These are phyloP conservation scores for Eurotiales sp. DNA, from an alignment of 2,329 filamentous ascomycete genomes.

Conservation along the genomic window DNA sequence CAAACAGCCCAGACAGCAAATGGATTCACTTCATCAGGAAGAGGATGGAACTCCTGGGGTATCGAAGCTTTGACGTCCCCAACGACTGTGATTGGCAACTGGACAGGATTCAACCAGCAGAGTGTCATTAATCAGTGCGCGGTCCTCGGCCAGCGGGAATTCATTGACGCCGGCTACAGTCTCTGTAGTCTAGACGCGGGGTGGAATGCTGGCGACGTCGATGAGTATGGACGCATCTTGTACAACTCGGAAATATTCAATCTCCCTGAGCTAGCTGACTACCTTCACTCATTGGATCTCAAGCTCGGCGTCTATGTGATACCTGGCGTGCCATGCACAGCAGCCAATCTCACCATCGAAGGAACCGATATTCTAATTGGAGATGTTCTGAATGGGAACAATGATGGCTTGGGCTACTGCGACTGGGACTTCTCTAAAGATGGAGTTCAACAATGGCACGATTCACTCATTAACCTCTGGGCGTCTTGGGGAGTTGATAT, in stretches of 20 bases:
- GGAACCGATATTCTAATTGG: slow-evolving; percentile 23
- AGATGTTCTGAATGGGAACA: slow-evolving; percentile 19
- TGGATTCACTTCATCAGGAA: slow-evolving; percentile 3
- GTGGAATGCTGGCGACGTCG: slow-evolving; percentile 21
- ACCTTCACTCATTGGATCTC: slow-evolving; percentile 22
- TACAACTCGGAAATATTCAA: slow-evolving; percentile 19
- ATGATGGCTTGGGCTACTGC: slow-evolving; percentile 5
- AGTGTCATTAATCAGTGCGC: background rate
- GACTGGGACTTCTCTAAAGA: slow-evolving; percentile 23
- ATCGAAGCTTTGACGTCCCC: background rate
- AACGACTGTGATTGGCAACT: background rate
- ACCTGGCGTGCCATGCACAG: slow-evolving; percentile 22
- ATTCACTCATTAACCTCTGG: slow-evolving; percentile 25
- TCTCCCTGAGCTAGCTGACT: slow-evolving; percentile 20
- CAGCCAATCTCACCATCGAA: slow-evolving; percentile 22
- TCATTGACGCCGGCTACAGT: slow-evolving; percentile 20
- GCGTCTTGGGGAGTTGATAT: slow-evolving; percentile 26
- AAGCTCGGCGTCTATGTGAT: slow-evolving; percentile 26
- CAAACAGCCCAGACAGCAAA: background rate
- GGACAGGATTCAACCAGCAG: background rate
- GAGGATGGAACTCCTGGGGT: slow-evolving; percentile 9
- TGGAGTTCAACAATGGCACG: slow-evolving; percentile 25
- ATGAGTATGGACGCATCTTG: slow-evolving; percentile 25
- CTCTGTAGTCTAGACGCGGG: slow-evolving; percentile 27
- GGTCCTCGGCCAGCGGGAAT: background rate